Conservation (phyloP, 148 eudicot genomes). For the Rhododendron ferrugineum region DNA sequence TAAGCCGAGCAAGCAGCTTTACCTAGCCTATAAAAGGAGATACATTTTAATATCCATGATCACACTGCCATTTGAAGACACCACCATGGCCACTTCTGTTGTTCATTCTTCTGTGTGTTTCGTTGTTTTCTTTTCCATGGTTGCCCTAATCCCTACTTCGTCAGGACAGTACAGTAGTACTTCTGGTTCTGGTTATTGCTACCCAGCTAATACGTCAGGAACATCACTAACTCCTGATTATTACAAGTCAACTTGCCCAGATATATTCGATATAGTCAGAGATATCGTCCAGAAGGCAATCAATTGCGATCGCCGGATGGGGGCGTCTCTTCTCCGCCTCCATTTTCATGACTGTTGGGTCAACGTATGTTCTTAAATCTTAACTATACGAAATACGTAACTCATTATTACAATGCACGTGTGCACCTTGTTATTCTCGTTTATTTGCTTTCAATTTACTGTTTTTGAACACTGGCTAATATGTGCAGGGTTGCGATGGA, state of each 20-base stretch:
- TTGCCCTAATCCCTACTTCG: not conserved
- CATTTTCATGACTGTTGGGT: slow-evolving; percentile 61
- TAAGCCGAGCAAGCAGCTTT: not conserved
- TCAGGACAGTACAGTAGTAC: not conserved
- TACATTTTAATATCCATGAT: not conserved
- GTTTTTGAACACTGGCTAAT: not conserved
- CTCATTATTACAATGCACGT: too few relatives aligned
- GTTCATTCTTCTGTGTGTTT: not conserved
- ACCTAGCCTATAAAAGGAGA: not conserved
- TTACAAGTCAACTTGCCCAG: not conserved
- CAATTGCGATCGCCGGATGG: slow-evolving; percentile 37
- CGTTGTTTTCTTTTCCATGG: not conserved
- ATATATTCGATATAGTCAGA: not conserved
- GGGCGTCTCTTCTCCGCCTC: slow-evolving; percentile 53
- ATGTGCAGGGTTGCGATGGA: slow-evolving; percentile 45
- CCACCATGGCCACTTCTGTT: slow-evolving; percentile 1
- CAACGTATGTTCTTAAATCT: slow-evolving; percentile 25
- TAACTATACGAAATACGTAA: not conserved
- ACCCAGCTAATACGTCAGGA: not conserved
- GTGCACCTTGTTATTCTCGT: too few relatives aligned
- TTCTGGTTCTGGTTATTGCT: too few relatives aligned
- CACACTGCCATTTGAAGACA: not conserved
- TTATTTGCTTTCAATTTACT: not conserved
- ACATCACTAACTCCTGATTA: slow-evolving; percentile 4
- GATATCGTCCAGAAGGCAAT: slow-evolving; percentile 24